A percentile compares a stretch with the other conserved stretches of the same genome.
Conservation (phyloP, 495 filamentous ascomycete genomes). For the Sphaerosporella brunnea region DNA sequence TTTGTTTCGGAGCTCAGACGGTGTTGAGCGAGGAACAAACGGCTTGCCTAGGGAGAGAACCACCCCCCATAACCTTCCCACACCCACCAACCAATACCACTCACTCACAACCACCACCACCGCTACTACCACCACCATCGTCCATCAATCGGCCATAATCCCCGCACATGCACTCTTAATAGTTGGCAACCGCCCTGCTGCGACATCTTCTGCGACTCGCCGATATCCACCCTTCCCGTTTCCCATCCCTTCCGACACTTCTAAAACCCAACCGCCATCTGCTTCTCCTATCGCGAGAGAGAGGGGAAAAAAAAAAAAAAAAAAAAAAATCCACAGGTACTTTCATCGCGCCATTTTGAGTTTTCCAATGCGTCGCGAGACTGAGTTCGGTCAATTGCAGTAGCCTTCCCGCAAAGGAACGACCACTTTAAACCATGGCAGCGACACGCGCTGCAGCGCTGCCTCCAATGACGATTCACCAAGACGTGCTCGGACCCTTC, state of each 20-base stretch:
- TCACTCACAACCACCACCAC: not conserved
- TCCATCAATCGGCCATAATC: not conserved
- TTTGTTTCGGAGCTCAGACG: too few species aligned
- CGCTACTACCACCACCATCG: not conserved
- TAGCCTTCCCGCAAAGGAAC: slow-evolving; percentile 1
- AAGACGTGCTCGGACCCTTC: slow-evolving; percentile 26
- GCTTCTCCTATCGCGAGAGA: too few species aligned
- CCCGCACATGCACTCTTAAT: not conserved
- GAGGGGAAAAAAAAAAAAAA: too few species aligned
- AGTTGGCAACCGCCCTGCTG: slow-evolving; percentile 4
- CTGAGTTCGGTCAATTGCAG: slow-evolving; percentile 4
- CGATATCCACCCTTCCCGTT: not conserved
- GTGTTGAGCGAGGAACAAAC: too few species aligned
- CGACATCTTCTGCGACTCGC: not conserved
- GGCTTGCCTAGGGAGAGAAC: not conserved
- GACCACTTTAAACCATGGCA: slow-evolving; percentile 2
- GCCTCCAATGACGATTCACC: slow-evolving; percentile 25
- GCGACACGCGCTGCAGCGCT: slow-evolving; percentile 8
- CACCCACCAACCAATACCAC: not conserved
- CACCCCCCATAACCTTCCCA: not conserved
- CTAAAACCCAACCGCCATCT: not conserved
- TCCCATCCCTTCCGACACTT: not conserved
- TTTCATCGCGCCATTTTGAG: slow-evolving; percentile 4
- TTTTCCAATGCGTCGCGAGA: not conserved
- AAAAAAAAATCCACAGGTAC: not conserved